These are phyloP conservation scores for Kodamaea nitidulidarum DNA, from an alignment of 805 yeast genomes.

Conservation along the genomic window DNA sequence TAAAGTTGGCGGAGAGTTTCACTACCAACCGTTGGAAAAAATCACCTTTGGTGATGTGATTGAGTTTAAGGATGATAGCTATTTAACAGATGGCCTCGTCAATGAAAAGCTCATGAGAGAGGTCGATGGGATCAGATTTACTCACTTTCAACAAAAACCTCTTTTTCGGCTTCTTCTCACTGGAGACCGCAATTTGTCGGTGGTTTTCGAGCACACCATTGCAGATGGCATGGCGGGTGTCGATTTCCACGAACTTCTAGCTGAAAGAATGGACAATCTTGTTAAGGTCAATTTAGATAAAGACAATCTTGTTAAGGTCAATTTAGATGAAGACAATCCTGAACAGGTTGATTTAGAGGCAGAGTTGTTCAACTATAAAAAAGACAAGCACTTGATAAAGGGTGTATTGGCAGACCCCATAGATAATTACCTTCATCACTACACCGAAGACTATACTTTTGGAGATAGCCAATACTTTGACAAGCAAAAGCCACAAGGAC, in stretches of 20 bases:
- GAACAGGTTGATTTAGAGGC: conserved; percentile 5
- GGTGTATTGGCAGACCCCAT: conserved; percentile 34
- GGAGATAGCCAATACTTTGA: conserved; percentile 24
- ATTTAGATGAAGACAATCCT: conserved; percentile 9
- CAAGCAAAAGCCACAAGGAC: conserved; percentile 17
- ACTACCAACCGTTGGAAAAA: conserved; percentile 22
- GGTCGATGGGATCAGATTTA: conserved; percentile 18
- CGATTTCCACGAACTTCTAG: conserved; percentile 31
- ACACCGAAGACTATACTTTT: conserved; percentile 22
- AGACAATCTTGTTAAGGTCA: neutral
- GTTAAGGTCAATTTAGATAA: too few species aligned
- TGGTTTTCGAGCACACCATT: conserved; percentile 34
- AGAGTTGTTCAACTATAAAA: conserved; percentile 19
- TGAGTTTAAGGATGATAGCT: conserved; percentile 12
- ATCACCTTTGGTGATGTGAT: conserved; percentile 26
- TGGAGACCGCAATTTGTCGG: conserved; percentile 18
- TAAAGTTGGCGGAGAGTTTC: conserved; percentile 13
- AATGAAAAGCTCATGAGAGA: conserved; percentile 28
- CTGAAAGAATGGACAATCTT: conserved; percentile 27
- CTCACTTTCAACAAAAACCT: conserved; percentile 22
- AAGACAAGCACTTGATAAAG: conserved; percentile 18
- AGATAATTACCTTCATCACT: conserved; percentile 27
- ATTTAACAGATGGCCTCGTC: conserved; percentile 15
- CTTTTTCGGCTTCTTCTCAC: conserved; percentile 26
- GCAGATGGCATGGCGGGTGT: conserved; percentile 37